These are phyloP conservation scores for Globisporangium lucens DNA, from an alignment of 352 stramenopile species.

Conservation along the genomic window DNA sequence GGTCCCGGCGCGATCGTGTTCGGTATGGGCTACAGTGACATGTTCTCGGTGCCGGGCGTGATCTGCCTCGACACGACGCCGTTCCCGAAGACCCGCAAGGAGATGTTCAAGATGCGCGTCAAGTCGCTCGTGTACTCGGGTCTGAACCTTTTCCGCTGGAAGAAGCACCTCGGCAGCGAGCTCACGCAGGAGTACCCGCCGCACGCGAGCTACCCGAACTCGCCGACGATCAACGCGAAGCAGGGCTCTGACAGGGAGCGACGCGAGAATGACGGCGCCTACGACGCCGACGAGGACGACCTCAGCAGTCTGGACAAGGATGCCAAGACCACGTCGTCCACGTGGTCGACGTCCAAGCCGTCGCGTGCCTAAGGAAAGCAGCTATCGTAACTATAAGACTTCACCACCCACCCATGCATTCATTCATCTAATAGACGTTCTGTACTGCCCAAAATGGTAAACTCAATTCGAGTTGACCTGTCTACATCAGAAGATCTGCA, in stretches of 20 bases:
- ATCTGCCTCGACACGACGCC: constrained; percentile 82
- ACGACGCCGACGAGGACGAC: not conserved
- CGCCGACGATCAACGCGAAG: constrained; percentile 18
- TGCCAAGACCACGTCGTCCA: constrained; percentile 13
- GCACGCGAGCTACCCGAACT: constrained; percentile 20
- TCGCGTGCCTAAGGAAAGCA: constrained; percentile 3
- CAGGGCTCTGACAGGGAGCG: not conserved
- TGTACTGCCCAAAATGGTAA: not conserved
- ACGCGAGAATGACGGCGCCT: not conserved
- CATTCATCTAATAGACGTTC: not conserved
- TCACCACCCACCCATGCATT: not conserved
- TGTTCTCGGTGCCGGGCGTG: constrained; percentile 79
- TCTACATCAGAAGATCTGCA: not conserved
- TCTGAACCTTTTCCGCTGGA: constrained; percentile 68
- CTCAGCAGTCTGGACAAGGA: not conserved
- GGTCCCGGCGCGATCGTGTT: constrained; percentile 81
- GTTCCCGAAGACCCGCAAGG: constrained; percentile 72
- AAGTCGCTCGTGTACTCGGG: constrained; percentile 76
- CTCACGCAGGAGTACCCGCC: constrained; percentile 67
- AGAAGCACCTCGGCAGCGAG: constrained; percentile 73
- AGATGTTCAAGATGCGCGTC: constrained; percentile 65
- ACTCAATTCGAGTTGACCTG: not conserved
- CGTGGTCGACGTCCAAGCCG: constrained; percentile 13
- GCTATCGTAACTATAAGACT: constrained; percentile 3
- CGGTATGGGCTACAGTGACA: constrained; percentile 86